Evolutionary conservation across 805 yeast genomes (phyloP), one percentile per base, ranked within the genome.

Genomic region (Clavispora asparagi): DNA sequence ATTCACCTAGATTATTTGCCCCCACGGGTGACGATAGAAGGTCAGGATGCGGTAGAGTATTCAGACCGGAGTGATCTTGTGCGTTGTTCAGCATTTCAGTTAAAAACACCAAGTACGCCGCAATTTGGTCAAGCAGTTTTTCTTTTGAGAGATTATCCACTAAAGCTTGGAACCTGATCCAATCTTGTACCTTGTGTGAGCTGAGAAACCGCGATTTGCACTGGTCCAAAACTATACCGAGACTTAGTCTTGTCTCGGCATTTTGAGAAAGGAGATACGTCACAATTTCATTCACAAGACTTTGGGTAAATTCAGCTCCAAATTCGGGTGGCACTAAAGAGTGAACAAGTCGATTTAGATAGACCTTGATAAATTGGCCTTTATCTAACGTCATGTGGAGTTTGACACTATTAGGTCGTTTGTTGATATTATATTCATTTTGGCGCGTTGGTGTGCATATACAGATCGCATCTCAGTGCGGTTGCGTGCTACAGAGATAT

Each of bases 271-370:
- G 38, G 41, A 50, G 46, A 25, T 44, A 44, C 9, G 31, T 33
- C 17, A 60, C 43, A 12, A 70, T 46, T 39, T 70, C 74, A 41
- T 49, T 54, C 17, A 65, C 54, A 14, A 70, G 53, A 40, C 69
- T 62, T 40, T 63, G 61, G 6, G 54, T 54, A 47, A 63, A 68
- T 37, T 63, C 70, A 1, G 61, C 60, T 1, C 74, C 74, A 43
- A 67, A 61, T 41, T 67, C 72, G 1, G 52, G 28, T 9, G 77
- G 76, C 1, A 70, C 61, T 26, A 72, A 53, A 13, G 71, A 57
- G 40, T 57, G 60, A 35, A 70, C 71, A 31, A 73, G 56, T 14
- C 74, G 57, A 28, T 59, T 60, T 31, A 65, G 50, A 44, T 72
- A 67, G 25, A 67, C 46, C 50, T 57, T 58, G 17, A 67, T 57